A percentile compares a stretch with the other conserved stretches of the same genome.
phyloP scores from a whole-genome alignment of 2,329 filamentous ascomycete genomes.

The Talaromyces albobiverticillius region DNA sequence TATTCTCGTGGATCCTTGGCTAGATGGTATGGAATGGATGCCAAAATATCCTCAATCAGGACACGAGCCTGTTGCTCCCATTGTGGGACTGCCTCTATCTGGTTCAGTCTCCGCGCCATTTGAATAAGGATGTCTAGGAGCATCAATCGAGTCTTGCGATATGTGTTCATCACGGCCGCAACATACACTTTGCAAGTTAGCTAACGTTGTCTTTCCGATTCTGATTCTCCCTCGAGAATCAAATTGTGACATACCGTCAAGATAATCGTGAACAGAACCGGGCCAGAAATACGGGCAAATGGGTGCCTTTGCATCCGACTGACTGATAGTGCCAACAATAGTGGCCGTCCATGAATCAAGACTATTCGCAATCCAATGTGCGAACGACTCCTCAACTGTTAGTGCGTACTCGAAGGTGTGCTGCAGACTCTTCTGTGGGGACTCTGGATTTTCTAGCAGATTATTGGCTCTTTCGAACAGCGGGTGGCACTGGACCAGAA shows the following conservation, averaged over 20 bases:
- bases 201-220: background rate
- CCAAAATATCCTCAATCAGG: background rate
- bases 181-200: background rate
- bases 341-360: background rate
- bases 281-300: background rate
- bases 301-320: background rate
- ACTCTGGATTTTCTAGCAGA: background rate
- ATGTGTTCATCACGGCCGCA: slow-evolving; percentile 1
- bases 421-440: background rate
- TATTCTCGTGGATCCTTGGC: background rate
- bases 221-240: too few relatives aligned
- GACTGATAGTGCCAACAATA: background rate
- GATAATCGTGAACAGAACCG: background rate
- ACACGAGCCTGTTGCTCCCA: background rate
- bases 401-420: background rate
- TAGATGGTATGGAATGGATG: background rate
- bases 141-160: background rate
- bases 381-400: background rate
- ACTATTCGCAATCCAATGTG: background rate
- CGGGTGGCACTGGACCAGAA: background rate
- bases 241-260: background rate
- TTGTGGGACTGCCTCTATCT: background rate
- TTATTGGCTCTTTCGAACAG: background rate
- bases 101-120: background rate
- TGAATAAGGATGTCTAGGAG: background rate